Evolutionary conservation across 306 rosid species (phyloP).

Genomic region (Prunus padus): DNA sequence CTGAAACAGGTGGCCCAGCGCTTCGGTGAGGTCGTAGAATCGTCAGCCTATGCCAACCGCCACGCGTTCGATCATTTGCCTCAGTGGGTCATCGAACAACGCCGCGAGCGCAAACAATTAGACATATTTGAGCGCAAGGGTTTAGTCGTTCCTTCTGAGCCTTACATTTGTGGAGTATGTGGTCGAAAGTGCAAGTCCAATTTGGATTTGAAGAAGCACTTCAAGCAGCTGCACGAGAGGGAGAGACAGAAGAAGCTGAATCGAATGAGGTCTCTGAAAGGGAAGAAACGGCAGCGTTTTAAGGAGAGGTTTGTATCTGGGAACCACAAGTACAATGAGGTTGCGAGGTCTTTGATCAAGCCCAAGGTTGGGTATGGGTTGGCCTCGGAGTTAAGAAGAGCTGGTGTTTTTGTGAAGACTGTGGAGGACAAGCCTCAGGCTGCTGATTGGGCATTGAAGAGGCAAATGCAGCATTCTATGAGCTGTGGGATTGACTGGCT

Average conservation of each 20-base stretch:
- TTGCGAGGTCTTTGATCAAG: conserved; percentile 49
- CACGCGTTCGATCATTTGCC: conserved; percentile 79
- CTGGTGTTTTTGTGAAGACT: conserved; percentile 80
- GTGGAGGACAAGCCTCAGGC: conserved; percentile 88
- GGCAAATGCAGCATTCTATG: conserved; percentile 85
- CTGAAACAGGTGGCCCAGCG: conserved; percentile 50
- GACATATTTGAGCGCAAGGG: conserved; percentile 76
- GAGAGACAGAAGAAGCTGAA: conserved; percentile 70
- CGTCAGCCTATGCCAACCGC: conserved; percentile 84
- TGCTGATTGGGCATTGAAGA: conserved; percentile 86
- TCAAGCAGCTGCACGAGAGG: conserved; percentile 66
- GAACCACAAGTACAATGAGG: conserved; percentile 56
- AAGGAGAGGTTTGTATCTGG: conserved; percentile 56
- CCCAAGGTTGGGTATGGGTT: conserved; percentile 80
- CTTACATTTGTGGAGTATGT: conserved; percentile 61
- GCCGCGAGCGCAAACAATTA: conserved; percentile 50
- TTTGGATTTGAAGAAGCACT: conserved; percentile 63
- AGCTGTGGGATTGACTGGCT: conserved; percentile 79
- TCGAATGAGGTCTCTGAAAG: conserved; percentile 53
- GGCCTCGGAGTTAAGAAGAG: conserved; percentile 73
- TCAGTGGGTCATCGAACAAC: conserved; percentile 59
- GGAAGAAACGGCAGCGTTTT: conserved; percentile 63
- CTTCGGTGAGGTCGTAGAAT: conserved; percentile 64
- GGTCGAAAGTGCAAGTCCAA: conserved; percentile 67
- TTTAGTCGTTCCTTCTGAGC: conserved; percentile 40